Evolutionary conservation across 139 green algal genomes (phyloP).

Genomic region (Raphidocelis subcapitata): DNA sequence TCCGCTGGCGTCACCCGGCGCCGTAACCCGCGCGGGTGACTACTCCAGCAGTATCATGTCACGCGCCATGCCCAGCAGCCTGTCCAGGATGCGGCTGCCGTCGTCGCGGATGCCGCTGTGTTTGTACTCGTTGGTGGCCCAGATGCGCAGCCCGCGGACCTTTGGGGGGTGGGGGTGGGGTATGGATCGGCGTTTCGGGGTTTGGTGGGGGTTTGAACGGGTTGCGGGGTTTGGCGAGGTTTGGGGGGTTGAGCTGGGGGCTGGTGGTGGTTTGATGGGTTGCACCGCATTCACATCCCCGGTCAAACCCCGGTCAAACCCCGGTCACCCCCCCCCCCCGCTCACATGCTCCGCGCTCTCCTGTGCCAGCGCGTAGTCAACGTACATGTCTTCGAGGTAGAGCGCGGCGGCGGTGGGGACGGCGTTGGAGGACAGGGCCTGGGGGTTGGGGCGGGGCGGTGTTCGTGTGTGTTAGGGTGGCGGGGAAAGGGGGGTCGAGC

Average conservation of each 20-base stretch:
- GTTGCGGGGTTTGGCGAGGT: too few species aligned
- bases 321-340: too few species aligned
- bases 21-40: too few species aligned
- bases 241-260: too few species aligned
- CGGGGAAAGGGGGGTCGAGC: not conserved
- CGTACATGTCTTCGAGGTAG: conserved; percentile 88
- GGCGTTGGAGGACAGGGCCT: not conserved
- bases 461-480: not conserved
- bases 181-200: not conserved
- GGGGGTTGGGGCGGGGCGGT: too few species aligned
- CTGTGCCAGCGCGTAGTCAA: conserved; percentile 84
- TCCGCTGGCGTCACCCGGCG: too few species aligned
- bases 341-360: too few species aligned
- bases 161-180: conserved; percentile 6
- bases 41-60: conserved; percentile 60
- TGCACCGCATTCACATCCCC: too few species aligned
- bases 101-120: conserved; percentile 84
- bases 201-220: not conserved
- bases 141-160: conserved; percentile 68
- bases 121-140: conserved; percentile 87
- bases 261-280: too few species aligned
- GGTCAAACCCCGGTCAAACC: too few species aligned
- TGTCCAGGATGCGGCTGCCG: conserved; percentile 70
- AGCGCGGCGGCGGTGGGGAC: conserved; percentile 14
- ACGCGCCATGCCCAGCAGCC: conserved; percentile 70